Conservation (phyloP, 2,329 filamentous ascomycete genomes). For the Ceratocystis colombiana region DNA sequence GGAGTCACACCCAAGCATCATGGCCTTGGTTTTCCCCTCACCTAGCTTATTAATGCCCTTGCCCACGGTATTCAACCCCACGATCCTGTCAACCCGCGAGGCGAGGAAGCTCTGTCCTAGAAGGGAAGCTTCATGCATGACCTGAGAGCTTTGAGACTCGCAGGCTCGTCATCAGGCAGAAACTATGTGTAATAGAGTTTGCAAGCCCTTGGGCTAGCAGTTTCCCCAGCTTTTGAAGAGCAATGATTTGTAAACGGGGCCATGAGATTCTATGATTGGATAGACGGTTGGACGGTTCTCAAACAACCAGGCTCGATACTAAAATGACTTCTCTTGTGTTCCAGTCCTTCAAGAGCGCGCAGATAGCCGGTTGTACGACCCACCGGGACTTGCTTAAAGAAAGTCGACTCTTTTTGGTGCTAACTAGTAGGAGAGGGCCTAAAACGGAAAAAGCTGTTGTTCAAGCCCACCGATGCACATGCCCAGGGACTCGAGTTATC, state of each 20-base stretch:
- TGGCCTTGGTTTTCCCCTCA: background rate
- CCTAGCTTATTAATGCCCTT: background rate
- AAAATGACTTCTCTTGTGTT: background rate
- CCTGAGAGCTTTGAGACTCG: background rate
- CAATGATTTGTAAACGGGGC: background rate
- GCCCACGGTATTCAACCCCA: background rate
- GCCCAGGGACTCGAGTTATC: background rate
- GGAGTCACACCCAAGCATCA: background rate
- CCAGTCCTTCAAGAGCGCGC: background rate
- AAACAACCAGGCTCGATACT: background rate
- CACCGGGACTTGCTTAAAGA: constrained; percentile 5
- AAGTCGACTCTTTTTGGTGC: too few species aligned
- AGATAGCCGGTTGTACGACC: constrained; percentile 9
- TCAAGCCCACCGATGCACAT: background rate
- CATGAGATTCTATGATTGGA: background rate
- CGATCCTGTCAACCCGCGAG: background rate
- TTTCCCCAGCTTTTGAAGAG: constrained; percentile 18
- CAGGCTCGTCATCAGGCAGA: background rate
- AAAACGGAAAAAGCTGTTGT: background rate
- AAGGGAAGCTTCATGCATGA: constrained; percentile 1
- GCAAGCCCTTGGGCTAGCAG: background rate
- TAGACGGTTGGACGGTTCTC: background rate
- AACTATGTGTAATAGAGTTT: constrained; percentile 20
- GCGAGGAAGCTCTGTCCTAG: constrained; percentile 1
- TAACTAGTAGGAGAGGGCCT: background rate